Base-by-base conservation (phyloP, 2,329 filamentous ascomycete genomes). In the Fonsecaea pedrosoi region DNA sequence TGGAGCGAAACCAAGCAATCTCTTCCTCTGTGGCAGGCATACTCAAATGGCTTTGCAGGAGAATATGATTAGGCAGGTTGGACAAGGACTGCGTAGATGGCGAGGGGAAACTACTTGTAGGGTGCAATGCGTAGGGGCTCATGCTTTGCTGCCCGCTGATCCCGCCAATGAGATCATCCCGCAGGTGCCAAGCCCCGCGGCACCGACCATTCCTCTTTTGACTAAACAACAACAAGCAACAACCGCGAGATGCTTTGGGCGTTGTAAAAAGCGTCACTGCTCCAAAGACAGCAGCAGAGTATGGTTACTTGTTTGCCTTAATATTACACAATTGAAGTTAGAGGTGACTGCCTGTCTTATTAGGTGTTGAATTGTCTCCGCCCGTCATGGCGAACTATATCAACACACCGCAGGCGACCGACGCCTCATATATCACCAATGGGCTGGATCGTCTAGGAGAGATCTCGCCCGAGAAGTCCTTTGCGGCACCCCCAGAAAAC, bases 391-490 rank as follows among this genome's bases (percentile, higher is more conserved):
- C 86, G 71, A 85, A 86, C 48, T 89, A 89, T 75, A 85, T 96
- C 80, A 91, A 95, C 80, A 96, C 94, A 73, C 94, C 94, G 75
- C 90, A 90, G 77, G 96, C 92, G 69, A 91, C 93, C 75, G 92
- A 97, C 85, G 89, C 88, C 79, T 96, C 93, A 72, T 94, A 90
- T 78, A 83, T 96, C 69, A 87, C 78, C 83, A 88, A 79, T 80
- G 86, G 80, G 81, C 82, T 88, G 73, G 89, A 92, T 75, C 77
- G 77, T 21, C 88, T 96, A 75, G 92, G 96, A 77, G 90, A 93
- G 74, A 89, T 94, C 72, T 96, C 92, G 60, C 90, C 93, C 74
- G 92, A 96, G 76, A 89, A 92, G 65, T 95, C 94, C 0, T 97
- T 97, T 73, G 87, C 89, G 64, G 93, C 92, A 35, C 94, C 91